Percentiles rank a stretch among this genome's conserved stretches.
Conservation (phyloP, 2,329 filamentous ascomycete genomes). For the Alternaria arborescens region DNA sequence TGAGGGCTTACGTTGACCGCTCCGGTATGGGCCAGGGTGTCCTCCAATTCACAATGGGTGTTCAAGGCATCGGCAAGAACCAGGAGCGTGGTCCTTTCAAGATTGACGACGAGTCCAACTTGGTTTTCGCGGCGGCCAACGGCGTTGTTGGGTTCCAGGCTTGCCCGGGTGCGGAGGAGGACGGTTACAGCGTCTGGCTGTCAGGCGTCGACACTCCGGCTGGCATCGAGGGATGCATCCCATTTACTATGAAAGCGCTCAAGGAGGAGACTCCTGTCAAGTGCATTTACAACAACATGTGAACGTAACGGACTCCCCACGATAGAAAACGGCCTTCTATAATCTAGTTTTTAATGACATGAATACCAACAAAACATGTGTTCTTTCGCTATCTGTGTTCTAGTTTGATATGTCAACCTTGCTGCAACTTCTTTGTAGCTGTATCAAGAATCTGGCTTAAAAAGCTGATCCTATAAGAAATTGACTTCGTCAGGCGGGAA, state of each 20-base stretch:
- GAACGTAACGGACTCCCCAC: not conserved
- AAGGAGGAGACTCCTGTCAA: slow-evolving; percentile 15
- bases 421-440: not conserved
- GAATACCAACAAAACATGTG: not conserved
- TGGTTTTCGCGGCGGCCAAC: not conserved
- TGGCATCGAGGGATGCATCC: slow-evolving; percentile 46
- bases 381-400: not conserved
- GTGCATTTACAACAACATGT: slow-evolving; percentile 21
- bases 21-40: not conserved
- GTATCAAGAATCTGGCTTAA: not conserved
- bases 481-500: not conserved
- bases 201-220: slow-evolving; percentile 40
- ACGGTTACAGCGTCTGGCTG: not conserved
- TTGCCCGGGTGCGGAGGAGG: not conserved
- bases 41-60: not conserved
- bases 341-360: not conserved
- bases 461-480: not conserved
- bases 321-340: not conserved
- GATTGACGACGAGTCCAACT: not conserved
- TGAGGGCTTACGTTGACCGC: slow-evolving; percentile 63
- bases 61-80: not conserved
- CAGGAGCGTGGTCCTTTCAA: not conserved
- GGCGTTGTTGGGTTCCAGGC: not conserved
- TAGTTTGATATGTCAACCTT: not conserved
- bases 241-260: slow-evolving; percentile 39